A percentile compares a stretch with the other conserved stretches of the same genome.
Conservation (phyloP, 306 rosid genomes). For the Phaseolus lunatus region DNA sequence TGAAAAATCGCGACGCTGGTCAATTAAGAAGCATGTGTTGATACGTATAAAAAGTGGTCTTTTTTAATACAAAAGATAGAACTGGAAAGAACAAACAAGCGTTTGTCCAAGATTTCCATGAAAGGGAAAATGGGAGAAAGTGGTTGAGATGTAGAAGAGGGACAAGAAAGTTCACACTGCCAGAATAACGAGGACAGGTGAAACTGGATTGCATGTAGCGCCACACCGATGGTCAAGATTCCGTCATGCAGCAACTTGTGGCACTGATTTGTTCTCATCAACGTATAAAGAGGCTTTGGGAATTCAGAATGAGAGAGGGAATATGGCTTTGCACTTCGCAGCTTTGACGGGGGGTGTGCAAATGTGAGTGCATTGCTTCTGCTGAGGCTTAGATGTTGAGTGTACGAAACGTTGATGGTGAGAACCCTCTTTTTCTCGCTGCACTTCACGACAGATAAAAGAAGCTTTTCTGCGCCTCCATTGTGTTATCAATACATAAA, state of each 20-base stretch:
- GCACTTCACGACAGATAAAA: slow-evolving; percentile 53
- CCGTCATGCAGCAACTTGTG: slow-evolving; percentile 37
- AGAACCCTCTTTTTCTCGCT: slow-evolving; percentile 67
- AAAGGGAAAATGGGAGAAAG: slow-evolving; percentile 52
- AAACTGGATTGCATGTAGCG: slow-evolving; percentile 64
- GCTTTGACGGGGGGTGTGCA: slow-evolving; percentile 46
- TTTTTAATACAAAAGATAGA: not conserved
- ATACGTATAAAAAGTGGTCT: too few species aligned
- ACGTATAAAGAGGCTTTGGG: not conserved
- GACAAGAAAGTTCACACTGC: slow-evolving; percentile 19
- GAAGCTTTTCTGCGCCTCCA: slow-evolving; percentile 57
- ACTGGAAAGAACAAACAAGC: not conserved
- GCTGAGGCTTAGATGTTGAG: not conserved
- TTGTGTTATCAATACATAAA: too few species aligned
- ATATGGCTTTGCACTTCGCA: slow-evolving; percentile 59
- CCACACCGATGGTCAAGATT: slow-evolving; percentile 51
- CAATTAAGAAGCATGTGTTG: too few species aligned
- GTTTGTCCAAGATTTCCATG: slow-evolving; percentile 37
- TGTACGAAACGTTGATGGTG: slow-evolving; percentile 49
- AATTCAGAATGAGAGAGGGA: slow-evolving; percentile 32
- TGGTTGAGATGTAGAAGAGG: not conserved
- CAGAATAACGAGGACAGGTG: slow-evolving; percentile 51
- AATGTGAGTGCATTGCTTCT: slow-evolving; percentile 42
- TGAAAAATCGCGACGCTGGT: not conserved
- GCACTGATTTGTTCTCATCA: not conserved